These are phyloP conservation scores for Casuarina glauca DNA, from an alignment of 306 rosid genomes.

Conservation along the genomic window DNA sequence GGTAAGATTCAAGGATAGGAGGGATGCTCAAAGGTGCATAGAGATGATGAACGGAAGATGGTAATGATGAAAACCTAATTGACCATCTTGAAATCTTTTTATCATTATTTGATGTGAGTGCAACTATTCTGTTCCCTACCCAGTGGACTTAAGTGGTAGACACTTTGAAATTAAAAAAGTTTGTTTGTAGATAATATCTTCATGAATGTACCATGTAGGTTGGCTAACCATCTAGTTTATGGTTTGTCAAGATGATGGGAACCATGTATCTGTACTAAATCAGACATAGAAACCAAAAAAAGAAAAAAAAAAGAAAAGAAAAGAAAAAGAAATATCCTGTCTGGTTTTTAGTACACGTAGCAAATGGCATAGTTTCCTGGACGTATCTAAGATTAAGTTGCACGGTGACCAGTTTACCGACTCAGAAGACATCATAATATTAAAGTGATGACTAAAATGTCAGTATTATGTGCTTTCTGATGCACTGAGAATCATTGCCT, in stretches of 20 bases:
- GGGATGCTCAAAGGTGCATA: slow-evolving; percentile 91
- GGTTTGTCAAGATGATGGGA: neutral
- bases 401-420: neutral
- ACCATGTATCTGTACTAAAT: neutral
- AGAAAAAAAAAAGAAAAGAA: no score
- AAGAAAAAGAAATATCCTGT: neutral
- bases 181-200: neutral
- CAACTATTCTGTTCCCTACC: slow-evolving; percentile 6
- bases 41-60: slow-evolving; percentile 96
- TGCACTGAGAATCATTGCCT: neutral
- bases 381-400: neutral
- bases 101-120: neutral
- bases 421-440: neutral
- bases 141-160: neutral
- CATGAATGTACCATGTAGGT: neutral
- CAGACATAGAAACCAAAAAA: neutral
- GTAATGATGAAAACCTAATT: slow-evolving; percentile 41
- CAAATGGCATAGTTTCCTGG: neutral
- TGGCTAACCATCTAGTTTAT: neutral
- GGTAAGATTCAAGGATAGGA: slow-evolving; percentile 85
- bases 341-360: neutral
- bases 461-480: neutral
- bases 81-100: neutral
- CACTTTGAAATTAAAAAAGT: neutral
- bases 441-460: neutral